A percentile compares a stretch with the other conserved stretches of the same genome.
These are phyloP conservation scores for Dichotomocladium elegans DNA, from an alignment of 371 early-diverging fungal species.

Conservation along the genomic window DNA sequence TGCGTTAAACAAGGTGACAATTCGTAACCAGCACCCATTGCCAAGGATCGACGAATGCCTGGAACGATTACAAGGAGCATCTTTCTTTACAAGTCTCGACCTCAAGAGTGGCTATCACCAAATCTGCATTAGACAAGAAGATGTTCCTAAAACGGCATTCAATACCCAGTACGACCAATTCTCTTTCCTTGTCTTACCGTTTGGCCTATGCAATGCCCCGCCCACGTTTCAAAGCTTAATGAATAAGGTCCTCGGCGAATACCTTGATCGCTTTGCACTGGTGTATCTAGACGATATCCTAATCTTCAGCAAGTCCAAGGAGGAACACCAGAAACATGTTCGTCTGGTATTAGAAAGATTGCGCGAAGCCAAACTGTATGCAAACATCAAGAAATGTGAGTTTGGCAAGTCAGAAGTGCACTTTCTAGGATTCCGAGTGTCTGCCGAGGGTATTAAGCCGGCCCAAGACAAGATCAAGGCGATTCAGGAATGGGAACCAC, in stretches of 20 bases:
- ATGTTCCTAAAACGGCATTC: slow-evolving; percentile 23
- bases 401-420: slow-evolving; percentile 31
- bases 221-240: slow-evolving; percentile 43
- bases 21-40: slow-evolving; percentile 34
- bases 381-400: slow-evolving; percentile 51
- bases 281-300: slow-evolving; percentile 61
- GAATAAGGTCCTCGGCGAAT: slow-evolving; percentile 25
- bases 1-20: slow-evolving; percentile 40
- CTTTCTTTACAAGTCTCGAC: slow-evolving; percentile 52
- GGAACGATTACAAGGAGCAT: too few species aligned
- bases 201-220: slow-evolving; percentile 47
- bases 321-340: slow-evolving; percentile 44
- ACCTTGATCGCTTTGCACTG: slow-evolving; percentile 30
- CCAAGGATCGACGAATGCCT: slow-evolving; percentile 49
- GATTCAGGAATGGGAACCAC: slow-evolving; percentile 28
- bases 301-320: slow-evolving; percentile 38
- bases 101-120: slow-evolving; percentile 39
- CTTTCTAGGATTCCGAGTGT: slow-evolving; percentile 42
- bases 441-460: slow-evolving; percentile 19
- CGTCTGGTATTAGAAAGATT: slow-evolving; percentile 29
- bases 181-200: slow-evolving; percentile 44
- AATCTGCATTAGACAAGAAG: slow-evolving; percentile 10
- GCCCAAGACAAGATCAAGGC: slow-evolving; percentile 21
- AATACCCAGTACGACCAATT: slow-evolving; percentile 34
- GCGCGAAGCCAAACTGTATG: slow-evolving; percentile 22